Base-by-base conservation (phyloP, 495 filamentous ascomycete species). In the Neurospora pannonica region DNA sequence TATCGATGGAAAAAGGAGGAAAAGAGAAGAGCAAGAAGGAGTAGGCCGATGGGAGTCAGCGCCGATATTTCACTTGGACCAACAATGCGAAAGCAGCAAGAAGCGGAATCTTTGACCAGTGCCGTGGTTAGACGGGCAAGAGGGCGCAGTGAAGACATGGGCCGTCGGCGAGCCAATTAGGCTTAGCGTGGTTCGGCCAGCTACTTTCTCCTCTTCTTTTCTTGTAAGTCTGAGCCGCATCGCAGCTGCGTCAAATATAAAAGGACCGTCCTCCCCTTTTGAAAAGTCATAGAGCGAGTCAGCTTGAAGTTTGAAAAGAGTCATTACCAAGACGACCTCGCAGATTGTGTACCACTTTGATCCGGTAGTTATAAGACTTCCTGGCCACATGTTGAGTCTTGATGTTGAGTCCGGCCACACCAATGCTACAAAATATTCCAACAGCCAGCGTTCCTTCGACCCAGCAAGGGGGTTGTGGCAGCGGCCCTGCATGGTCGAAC, bases 41-140 rank as follows among this genome's bases (percentile, higher is more conserved):
- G 73, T 38, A 39, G 72, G 78, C 80, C 83, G 83, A 78, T 79
- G 79, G 84, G 85, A 86, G 85, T 86, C 85, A 86, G 71, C 79
- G 76, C 81, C 77, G 84, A 83, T 87, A 87, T 87, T 85, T 87
- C 84, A 86, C 76, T 82, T 74, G 43, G 69, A 70, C 17, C 39
- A 70, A 67, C 28, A 67, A 67, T 62, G 54, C n/a, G 21, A 60
- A 24, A 60, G 48, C 43, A 62, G 62, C 36, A 67, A 70, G 36
- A 72, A 42, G 36, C 70, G 28, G 36, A 42, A 42, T 42, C 39
- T 42, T 42, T 48, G 43, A 24, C 43, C n/a, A 48, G 42, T 43
- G 17, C n/a, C 24, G 42, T 43, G 17, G 8, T 48, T 48, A 24
- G 43, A 71, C 54, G 76, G 46, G 62, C 75, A 71, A 46, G 75